Percentiles rank a stretch among this genome's conserved stretches.
Conservation (phyloP, 1,284 basidiomycete species). For the Ustilago lituana region DNA sequence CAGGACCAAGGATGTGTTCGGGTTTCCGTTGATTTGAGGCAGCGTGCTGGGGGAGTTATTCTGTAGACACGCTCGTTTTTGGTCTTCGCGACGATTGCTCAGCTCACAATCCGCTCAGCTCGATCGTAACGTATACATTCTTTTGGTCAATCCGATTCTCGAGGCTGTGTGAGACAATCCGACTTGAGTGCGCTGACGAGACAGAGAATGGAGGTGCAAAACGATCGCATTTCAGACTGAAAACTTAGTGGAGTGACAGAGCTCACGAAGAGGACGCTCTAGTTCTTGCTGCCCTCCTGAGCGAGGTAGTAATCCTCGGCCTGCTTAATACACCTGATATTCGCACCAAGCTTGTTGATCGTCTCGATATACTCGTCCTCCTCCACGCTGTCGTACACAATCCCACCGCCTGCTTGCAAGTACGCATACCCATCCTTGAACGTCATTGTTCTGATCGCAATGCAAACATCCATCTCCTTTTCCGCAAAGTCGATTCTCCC, state of each 20-base stretch:
- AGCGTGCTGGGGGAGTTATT: no score
- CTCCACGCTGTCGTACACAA: conserved; percentile 96
- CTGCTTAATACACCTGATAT: conserved; percentile 82
- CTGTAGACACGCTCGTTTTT: no score
- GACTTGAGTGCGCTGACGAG: no score
- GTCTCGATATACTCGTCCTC: conserved; percentile 97
- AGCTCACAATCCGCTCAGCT: no score
- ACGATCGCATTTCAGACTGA: no score
- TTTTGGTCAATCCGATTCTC: no score
- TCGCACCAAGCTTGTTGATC: conserved; percentile 90
- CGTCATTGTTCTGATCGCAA: conserved; percentile 97
- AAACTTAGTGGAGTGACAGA: no score
- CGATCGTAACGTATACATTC: no score
- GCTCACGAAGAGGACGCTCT: no score
- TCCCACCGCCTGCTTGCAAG: conserved; percentile 91
- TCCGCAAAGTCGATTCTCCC: conserved; percentile 95
- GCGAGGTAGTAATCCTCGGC: conserved; percentile 73
- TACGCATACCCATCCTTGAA: conserved; percentile 94
- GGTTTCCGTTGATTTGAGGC: conserved; percentile 6
- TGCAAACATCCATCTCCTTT: conserved; percentile 97
- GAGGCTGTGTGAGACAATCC: no score
- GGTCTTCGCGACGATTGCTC: no score
- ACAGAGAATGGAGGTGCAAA: no score
- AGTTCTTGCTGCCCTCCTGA: conserved; percentile 8
- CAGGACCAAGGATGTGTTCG: background rate